phyloP scores from a whole-genome alignment of 805 yeast species.

The Wickerhamomyces chambardii region DNA sequence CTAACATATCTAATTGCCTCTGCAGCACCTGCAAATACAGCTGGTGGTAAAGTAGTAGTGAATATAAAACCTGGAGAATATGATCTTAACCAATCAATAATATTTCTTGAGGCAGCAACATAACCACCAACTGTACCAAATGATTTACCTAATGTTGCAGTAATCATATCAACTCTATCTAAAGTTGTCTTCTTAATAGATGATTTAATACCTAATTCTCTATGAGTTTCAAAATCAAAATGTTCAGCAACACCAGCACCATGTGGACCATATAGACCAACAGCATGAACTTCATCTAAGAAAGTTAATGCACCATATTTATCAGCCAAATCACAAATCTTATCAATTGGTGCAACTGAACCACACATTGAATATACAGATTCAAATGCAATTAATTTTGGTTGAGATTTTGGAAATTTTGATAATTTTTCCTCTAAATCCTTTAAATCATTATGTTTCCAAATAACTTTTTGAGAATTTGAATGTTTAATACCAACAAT shows the following conservation, averaged over 20 bases:
- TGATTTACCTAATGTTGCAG: slow-evolving; percentile 97
- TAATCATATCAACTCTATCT: slow-evolving; percentile 91
- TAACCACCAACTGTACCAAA: slow-evolving; percentile 98
- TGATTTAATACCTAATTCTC: slow-evolving; percentile 51
- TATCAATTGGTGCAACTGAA: slow-evolving; percentile 87
- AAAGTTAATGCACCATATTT: slow-evolving; percentile 96
- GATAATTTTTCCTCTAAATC: slow-evolving; percentile 78
- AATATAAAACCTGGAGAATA: slow-evolving; percentile 97
- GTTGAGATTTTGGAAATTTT: slow-evolving; percentile 75
- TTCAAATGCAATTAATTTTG: slow-evolving; percentile 95
- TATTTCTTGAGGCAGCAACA: slow-evolving; percentile 75
- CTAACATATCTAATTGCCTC: slow-evolving; percentile 84
- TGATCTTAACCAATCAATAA: slow-evolving; percentile 94
- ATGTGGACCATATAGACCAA: slow-evolving; percentile 98
- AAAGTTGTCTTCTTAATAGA: slow-evolving; percentile 51
- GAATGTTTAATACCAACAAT: slow-evolving; percentile 93
- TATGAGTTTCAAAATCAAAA: slow-evolving; percentile 78
- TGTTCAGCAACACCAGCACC: slow-evolving; percentile 99
- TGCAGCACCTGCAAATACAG: slow-evolving; percentile 91
- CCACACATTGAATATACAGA: slow-evolving; percentile 99
- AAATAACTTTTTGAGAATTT: slow-evolving; percentile 78
- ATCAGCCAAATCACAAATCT: slow-evolving; percentile 91
- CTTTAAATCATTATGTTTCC: slow-evolving; percentile 80
- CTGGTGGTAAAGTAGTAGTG: slow-evolving; percentile 96
- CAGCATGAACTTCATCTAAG: slow-evolving; percentile 98